Evolutionary conservation across 2,329 filamentous ascomycete genomes (phyloP).

Genomic region (Colletotrichum shisoi): DNA sequence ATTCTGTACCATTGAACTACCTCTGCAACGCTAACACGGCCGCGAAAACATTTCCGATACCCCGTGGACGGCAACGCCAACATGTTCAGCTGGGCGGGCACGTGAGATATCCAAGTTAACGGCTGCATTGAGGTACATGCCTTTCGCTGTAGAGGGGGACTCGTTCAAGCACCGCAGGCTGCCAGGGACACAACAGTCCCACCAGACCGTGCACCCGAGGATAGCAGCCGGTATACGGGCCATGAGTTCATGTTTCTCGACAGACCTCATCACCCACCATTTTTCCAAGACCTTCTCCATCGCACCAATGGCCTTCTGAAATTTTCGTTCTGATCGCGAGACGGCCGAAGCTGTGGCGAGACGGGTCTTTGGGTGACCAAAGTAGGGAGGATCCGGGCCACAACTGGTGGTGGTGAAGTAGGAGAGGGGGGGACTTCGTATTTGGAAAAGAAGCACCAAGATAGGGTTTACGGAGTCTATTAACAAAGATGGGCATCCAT

Average conservation of each 20-base stretch:
- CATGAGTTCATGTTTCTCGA: too few relatives aligned
- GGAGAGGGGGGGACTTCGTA: too few relatives aligned
- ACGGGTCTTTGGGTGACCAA: neutral
- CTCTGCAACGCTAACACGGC: too few relatives aligned
- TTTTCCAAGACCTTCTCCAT: neutral
- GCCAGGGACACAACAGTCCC: neutral
- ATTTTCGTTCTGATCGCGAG: neutral
- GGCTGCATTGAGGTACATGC: too few relatives aligned
- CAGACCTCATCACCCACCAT: too few relatives aligned
- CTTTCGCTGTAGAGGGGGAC: too few relatives aligned
- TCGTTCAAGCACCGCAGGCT: too few relatives aligned
- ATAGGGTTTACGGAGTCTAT: neutral
- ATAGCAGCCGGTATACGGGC: neutral
- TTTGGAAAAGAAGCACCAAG: too few relatives aligned
- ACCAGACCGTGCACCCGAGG: neutral
- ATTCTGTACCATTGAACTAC: too few relatives aligned
- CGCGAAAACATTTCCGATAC: neutral
- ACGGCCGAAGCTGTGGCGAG: neutral
- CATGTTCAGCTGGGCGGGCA: neutral
- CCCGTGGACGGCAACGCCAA: neutral
- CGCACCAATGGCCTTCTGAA: neutral
- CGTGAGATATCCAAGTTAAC: neutral
- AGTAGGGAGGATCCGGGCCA: neutral
- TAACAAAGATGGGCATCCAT: too few relatives aligned
- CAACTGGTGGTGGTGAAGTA: too few relatives aligned